Conservation (phyloP, 331 rosid species). For the Malus hybrid region DNA sequence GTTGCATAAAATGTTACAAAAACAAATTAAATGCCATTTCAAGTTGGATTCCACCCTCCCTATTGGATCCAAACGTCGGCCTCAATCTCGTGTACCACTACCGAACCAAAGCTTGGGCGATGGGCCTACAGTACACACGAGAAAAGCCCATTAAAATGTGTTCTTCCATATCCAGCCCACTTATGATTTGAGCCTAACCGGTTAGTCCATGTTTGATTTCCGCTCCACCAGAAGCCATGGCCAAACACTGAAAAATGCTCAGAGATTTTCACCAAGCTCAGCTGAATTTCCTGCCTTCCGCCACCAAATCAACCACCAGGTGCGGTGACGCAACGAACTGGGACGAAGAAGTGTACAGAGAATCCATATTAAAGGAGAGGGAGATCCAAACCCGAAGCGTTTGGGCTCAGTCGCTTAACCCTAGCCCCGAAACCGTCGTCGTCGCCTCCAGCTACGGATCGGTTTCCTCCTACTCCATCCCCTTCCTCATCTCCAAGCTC, state of each 20-base stretch:
- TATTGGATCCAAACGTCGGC: neutral
- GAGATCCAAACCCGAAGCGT: slow-evolving; percentile 72
- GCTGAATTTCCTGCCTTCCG: neutral
- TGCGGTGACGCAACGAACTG: slow-evolving; percentile 74
- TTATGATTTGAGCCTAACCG: neutral
- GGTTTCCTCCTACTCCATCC: slow-evolving; percentile 64
- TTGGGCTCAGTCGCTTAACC: slow-evolving; percentile 62
- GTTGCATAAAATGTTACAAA: neutral
- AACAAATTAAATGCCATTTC: too few species aligned
- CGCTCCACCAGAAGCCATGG: neutral
- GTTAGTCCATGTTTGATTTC: neutral
- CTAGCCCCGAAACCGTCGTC: slow-evolving; percentile 51
- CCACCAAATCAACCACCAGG: slow-evolving; percentile 23
- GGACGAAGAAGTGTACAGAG: slow-evolving; percentile 80
- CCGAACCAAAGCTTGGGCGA: neutral
- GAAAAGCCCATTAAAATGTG: neutral
- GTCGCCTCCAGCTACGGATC: slow-evolving; percentile 87
- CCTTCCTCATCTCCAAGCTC: slow-evolving; percentile 55
- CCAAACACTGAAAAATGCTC: neutral
- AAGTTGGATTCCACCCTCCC: too few species aligned
- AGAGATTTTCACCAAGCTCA: neutral
- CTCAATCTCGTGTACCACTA: neutral
- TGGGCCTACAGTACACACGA: neutral
- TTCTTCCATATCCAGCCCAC: neutral
- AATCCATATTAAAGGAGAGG: slow-evolving; percentile 51